These are phyloP conservation scores for Dryadomyces quercivorus DNA, from an alignment of 2,329 filamentous ascomycete species.

Conservation along the genomic window DNA sequence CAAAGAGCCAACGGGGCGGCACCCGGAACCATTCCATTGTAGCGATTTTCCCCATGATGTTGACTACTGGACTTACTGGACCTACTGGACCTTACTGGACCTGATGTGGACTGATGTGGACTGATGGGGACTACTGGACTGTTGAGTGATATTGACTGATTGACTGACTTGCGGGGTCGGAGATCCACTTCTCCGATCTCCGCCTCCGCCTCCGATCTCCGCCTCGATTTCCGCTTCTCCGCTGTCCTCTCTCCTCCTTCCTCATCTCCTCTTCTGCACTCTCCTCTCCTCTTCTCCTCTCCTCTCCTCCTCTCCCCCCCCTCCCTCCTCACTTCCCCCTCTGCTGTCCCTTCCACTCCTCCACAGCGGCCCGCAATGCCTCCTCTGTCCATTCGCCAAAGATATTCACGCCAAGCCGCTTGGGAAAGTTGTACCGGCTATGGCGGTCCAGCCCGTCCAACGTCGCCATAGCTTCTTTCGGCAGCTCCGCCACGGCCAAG, in stretches of 20 bases:
- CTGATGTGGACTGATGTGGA: no score
- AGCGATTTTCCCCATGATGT: slow-evolving; percentile 32
- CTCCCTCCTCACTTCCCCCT: not conserved
- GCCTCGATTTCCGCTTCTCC: no score
- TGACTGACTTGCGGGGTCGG: not conserved
- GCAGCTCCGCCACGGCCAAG: slow-evolving; percentile 34
- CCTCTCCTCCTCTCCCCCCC: not conserved
- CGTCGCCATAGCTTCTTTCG: slow-evolving; percentile 37
- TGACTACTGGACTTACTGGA: no score
- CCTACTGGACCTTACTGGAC: no score
- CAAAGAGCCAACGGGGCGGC: slow-evolving; percentile 55
- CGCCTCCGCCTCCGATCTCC: no score
- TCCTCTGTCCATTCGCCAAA: slow-evolving; percentile 9
- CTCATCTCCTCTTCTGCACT: no score
- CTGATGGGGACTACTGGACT: no score
- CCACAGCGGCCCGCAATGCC: slow-evolving; percentile 2
- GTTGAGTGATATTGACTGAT: no score
- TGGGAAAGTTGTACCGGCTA: slow-evolving; percentile 41
- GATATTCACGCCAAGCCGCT: slow-evolving; percentile 38
- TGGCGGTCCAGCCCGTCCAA: slow-evolving; percentile 40
- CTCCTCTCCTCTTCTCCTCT: not conserved
- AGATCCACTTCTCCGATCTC: no score
- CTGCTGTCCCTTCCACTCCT: slow-evolving; percentile 5
- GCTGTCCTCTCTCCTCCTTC: no score
- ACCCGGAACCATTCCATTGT: slow-evolving; percentile 55